Evolutionary conservation across 208 protist genomes (phyloP).

Genomic region (Porcisia deanei): DNA sequence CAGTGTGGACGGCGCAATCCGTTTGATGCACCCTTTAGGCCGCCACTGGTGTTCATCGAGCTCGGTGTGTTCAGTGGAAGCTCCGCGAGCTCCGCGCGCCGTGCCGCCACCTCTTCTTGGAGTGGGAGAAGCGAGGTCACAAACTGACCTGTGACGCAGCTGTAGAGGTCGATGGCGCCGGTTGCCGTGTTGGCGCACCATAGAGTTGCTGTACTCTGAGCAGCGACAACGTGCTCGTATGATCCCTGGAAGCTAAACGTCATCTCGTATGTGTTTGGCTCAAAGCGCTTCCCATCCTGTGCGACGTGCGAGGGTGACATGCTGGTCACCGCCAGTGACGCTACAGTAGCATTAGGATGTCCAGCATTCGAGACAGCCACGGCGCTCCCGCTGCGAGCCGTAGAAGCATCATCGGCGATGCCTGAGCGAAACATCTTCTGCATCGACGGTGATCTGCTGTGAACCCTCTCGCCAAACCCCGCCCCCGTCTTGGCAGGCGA

Average conservation of each 20-base stretch:
- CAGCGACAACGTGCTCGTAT: conserved; percentile 39
- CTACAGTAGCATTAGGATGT: not conserved
- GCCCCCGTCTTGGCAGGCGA: not conserved
- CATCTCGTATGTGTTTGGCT: conserved; percentile 41
- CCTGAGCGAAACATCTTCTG: not conserved
- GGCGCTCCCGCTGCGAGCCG: not conserved
- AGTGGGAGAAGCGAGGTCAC: conserved; percentile 35
- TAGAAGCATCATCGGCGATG: conserved; percentile 2
- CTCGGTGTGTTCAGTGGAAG: conserved; percentile 7
- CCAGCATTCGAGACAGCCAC: not conserved
- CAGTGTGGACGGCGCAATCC: not conserved
- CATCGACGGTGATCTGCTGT: conserved; percentile 9
- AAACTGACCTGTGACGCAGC: conserved; percentile 55
- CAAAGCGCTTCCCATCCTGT: conserved; percentile 27
- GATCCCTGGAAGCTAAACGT: conserved; percentile 45
- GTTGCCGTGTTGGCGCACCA: conserved; percentile 59
- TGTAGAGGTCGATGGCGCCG: conserved; percentile 68
- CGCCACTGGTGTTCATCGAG: not conserved
- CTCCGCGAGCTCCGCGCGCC: conserved; percentile 17
- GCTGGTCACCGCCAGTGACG: conserved; percentile 6
- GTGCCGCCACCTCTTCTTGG: conserved; percentile 14
- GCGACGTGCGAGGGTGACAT: conserved; percentile 11
- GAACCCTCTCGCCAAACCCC: not conserved
- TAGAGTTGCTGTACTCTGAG: conserved; percentile 44
- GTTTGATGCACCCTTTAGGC: not conserved